Percentiles rank a stretch among this genome's conserved stretches.
Evolutionary conservation across 768 basidiomycete species (phyloP).

Genomic region (Pulveroboletus sp.): DNA sequence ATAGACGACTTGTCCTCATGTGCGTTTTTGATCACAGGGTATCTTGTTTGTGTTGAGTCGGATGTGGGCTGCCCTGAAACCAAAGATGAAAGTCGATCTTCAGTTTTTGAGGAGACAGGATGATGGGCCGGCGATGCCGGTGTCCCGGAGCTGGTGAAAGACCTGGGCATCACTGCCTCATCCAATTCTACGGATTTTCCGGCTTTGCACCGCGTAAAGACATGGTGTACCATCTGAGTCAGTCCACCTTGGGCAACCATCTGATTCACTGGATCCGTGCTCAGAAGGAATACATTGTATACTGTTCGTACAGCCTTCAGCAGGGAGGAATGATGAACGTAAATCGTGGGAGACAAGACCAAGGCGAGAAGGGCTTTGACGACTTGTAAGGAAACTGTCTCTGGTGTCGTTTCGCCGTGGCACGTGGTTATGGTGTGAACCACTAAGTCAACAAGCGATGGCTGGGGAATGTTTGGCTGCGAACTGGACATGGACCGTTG

Average conservation of each 20-base stretch:
- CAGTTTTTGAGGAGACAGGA: conserved; percentile 3
- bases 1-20: neutral
- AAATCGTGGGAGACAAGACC: conserved; percentile 77
- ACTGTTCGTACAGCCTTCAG: conserved; percentile 96
- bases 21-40: conserved; percentile 1
- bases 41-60: neutral
- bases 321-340: conserved; percentile 93
- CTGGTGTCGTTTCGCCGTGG: conserved; percentile 82
- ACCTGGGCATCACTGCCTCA: conserved; percentile 12
- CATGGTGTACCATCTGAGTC: conserved; percentile 96
- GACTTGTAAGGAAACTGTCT: conserved; percentile 91
- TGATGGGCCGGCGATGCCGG: conserved; percentile 7
- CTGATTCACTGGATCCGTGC: conserved; percentile 87
- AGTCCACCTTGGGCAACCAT: conserved; percentile 98
- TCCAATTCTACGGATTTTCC: conserved; percentile 18
- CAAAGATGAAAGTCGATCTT: conserved; percentile 10
- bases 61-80: neutral
- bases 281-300: conserved; percentile 95
- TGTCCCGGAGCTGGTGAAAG: conserved; percentile 23
- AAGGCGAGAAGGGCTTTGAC: conserved; percentile 91
- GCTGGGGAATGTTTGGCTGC: conserved; percentile 49
- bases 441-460: conserved; percentile 87
- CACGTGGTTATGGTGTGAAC: conserved; percentile 92
- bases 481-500: conserved; percentile 41
- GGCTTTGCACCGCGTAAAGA: conserved; percentile 77